These are phyloP conservation scores for Coniophora puteana DNA, from an alignment of 1,284 basidiomycete genomes.

Conservation along the genomic window DNA sequence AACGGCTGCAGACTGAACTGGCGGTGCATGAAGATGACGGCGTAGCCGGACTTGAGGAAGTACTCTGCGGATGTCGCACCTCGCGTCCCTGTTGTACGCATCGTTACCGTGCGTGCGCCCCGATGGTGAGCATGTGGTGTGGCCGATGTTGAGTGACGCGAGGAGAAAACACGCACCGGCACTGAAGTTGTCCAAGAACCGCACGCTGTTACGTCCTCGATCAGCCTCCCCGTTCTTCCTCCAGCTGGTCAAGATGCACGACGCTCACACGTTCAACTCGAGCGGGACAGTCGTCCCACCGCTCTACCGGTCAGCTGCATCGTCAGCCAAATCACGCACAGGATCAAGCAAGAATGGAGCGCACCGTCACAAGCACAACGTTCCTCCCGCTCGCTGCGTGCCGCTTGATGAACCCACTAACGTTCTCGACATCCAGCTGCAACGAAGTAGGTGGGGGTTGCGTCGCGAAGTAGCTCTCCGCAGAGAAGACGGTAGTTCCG, in stretches of 20 bases:
- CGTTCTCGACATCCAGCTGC: conserved; percentile 58
- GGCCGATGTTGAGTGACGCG: too few relatives aligned
- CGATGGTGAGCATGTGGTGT: too few relatives aligned
- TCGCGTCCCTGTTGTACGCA: conserved; percentile 69
- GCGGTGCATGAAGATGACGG: conserved; percentile 97
- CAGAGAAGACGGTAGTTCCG: conserved; percentile 62
- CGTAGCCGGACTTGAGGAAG: conserved; percentile 90
- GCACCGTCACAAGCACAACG: conserved; percentile 91
- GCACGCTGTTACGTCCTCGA: too few relatives aligned
- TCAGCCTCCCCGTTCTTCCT: too few relatives aligned
- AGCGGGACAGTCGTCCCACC: conserved; percentile 94
- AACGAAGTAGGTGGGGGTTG: conserved; percentile 74
- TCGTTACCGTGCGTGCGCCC: too few relatives aligned
- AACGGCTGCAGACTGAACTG: conserved; percentile 97
- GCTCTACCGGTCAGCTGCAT: conserved; percentile 51
- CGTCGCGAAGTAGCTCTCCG: conserved; percentile 84
- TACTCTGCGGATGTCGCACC: conserved; percentile 98
- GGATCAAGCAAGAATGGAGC: neutral
- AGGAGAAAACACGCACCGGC: conserved; percentile 87
- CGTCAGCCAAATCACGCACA: conserved; percentile 9
- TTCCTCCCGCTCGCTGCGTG: conserved; percentile 64
- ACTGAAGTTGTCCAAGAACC: conserved; percentile 98
- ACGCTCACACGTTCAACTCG: conserved; percentile 91
- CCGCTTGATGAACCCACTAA: conserved; percentile 69
- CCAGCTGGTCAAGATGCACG: too few relatives aligned